phyloP scores from a whole-genome alignment of 176 grass and related monocot genomes.

The Guadua angustifolia region DNA sequence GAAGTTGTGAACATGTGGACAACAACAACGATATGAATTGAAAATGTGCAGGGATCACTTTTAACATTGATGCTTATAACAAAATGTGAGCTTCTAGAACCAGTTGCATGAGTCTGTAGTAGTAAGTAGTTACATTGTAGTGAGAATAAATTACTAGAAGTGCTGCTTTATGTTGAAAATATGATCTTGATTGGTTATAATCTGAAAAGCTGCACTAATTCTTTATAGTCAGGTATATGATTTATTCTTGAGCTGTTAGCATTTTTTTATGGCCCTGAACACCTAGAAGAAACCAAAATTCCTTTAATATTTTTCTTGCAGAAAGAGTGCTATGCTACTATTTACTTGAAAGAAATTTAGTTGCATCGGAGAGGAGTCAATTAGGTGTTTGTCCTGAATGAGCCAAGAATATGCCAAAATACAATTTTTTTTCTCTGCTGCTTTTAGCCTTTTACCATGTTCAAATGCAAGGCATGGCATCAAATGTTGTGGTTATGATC shows the following conservation, averaged over 20 bases:
- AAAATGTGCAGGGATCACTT: background rate
- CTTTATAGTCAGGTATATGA: background rate
- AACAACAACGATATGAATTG: background rate
- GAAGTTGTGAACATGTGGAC: background rate
- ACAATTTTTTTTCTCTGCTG: background rate
- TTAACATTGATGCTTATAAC: background rate
- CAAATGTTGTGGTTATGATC: background rate
- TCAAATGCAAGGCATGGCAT: background rate
- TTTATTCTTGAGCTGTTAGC: background rate
- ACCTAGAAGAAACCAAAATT: background rate
- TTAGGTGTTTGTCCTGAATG: slow-evolving; percentile 15
- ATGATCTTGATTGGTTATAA: background rate
- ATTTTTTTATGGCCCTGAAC: background rate
- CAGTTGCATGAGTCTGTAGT: background rate
- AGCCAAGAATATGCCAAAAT: background rate
- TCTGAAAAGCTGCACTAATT: background rate
- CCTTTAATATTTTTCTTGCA: background rate
- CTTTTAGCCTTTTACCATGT: background rate
- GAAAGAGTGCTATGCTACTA: slow-evolving; percentile 28
- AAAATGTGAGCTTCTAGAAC: background rate
- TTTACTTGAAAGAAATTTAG: slow-evolving; percentile 22
- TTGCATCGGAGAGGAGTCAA: background rate
- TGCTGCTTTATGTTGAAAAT: background rate
- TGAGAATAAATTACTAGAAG: background rate
- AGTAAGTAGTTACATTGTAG: background rate